phyloP scores from a whole-genome alignment of 2,329 filamentous ascomycete genomes.

The Colletotrichum sp. region DNA sequence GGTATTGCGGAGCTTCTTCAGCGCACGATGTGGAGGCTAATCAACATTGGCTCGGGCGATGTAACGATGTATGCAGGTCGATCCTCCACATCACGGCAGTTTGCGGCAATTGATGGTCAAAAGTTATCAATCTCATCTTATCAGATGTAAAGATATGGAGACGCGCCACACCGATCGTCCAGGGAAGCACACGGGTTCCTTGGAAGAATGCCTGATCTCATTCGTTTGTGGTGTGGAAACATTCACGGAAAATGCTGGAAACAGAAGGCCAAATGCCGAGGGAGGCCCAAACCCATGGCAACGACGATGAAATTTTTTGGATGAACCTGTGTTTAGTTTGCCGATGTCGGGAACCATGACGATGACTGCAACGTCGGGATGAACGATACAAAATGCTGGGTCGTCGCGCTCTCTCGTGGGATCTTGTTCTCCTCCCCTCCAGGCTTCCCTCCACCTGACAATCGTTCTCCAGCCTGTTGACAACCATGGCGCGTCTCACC shows the following conservation, averaged over 20 bases:
- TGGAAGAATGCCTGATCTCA: background rate
- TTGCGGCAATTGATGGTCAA: background rate
- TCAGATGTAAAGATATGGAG: slow-evolving; percentile 3
- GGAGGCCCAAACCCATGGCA: background rate
- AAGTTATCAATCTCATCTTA: slow-evolving; percentile 13
- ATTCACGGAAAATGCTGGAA: background rate
- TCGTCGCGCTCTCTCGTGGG: background rate
- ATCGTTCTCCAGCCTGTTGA: background rate
- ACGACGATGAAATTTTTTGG: background rate
- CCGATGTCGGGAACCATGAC: background rate
- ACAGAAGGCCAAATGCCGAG: background rate
- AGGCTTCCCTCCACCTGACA: background rate
- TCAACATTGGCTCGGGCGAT: background rate
- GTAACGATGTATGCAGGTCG: background rate
- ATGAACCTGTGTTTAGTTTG: background rate
- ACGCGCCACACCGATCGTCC: background rate
- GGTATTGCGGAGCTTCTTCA: background rate
- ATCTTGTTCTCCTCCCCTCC: background rate
- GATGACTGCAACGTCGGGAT: background rate
- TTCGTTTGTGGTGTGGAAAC: background rate
- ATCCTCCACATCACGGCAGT: background rate
- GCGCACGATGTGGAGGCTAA: background rate
- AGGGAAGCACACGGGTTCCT: background rate
- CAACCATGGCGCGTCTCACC: background rate
- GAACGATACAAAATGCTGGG: background rate